phyloP scores from a whole-genome alignment of 1,284 basidiomycete species.

The Cutaneotrichosporon spelunceum region DNA sequence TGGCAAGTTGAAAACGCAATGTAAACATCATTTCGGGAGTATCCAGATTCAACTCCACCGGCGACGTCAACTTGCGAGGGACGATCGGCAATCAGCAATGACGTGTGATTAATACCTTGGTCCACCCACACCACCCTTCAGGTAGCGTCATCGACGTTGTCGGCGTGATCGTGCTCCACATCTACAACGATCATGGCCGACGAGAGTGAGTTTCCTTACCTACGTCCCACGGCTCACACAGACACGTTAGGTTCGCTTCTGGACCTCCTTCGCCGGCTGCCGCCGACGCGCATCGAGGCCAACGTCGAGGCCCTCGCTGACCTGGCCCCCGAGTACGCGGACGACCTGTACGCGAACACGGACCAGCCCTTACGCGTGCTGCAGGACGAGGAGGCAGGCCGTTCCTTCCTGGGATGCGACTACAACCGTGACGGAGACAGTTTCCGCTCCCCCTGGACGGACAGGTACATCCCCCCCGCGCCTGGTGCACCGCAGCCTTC shows the following conservation, averaged over 20 bases:
- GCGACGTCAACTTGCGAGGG: no score
- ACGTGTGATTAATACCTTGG: not conserved
- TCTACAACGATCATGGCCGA: slow-evolving; percentile 18
- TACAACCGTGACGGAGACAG: slow-evolving; percentile 97
- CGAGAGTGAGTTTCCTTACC: slow-evolving; percentile 13
- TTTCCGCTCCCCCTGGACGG: slow-evolving; percentile 95
- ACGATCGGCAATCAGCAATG: not conserved
- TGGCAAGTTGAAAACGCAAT: not conserved
- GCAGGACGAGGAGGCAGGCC: slow-evolving; percentile 67
- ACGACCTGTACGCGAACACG: slow-evolving; percentile 90
- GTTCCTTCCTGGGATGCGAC: slow-evolving; percentile 92
- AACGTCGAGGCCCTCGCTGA: slow-evolving; percentile 79
- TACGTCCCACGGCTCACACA: slow-evolving; percentile 13
- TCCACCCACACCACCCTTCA: no score
- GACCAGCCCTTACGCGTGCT: slow-evolving; percentile 87
- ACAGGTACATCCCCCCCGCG: slow-evolving; percentile 78
- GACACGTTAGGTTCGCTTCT: slow-evolving; percentile 72
- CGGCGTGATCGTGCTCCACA: not conserved
- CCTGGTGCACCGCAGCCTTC: slow-evolving; percentile 84
- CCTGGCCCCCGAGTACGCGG: slow-evolving; percentile 89
- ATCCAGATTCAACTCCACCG: no score
- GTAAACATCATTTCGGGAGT: not conserved
- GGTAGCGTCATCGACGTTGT: not conserved
- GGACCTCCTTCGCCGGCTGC: slow-evolving; percentile 91
- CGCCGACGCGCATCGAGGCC: slow-evolving; percentile 83